Base-by-base conservation (phyloP, 805 yeast genomes). In the Trichomonascus vanleenenianus region DNA sequence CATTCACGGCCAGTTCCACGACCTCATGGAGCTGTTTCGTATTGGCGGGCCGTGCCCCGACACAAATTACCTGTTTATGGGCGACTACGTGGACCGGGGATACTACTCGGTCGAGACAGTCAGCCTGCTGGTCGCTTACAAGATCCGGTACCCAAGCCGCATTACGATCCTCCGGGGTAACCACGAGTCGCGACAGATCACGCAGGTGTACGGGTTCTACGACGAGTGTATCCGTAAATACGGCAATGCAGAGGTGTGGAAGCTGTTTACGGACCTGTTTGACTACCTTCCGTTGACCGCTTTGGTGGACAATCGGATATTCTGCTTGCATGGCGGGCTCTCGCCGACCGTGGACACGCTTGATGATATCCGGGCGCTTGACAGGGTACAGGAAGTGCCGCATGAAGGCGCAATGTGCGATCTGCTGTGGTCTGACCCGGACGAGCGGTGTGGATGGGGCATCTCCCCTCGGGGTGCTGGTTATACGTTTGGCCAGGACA, bases 341-440 rank as follows among this genome's bases (percentile, higher is more conserved):
- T 85, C 95, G 22, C 97, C 97, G 58, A 83, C 85, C 85, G 85
- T 88, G 64, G 95, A 86, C 66, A 81, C 94, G 27, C 79, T 88
- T 53, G 96, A 88, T 64, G 95, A 89, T 68, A 93, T 88, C 30
- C 76, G 96, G 62, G 93, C 83, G 58, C 72, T 88, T 55, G 87
- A 87, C 70, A 77, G 97, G 72, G 78, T 85, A 61, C 96, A 88
- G 68, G 97, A 88, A 69, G 96, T 89, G 40, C 97, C 97, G 35
- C 97, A 88, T 61, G 96, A 89, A 65, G 97, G 97, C 38, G 95
- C 96, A 51, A 87, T 89, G 96, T 89, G 96, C 69, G 97, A 89
- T 64, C 73, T 89, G 58, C 72, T 89, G 55, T 89, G 97, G 97
- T 85, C 95, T 2, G 97, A 89, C 66, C 97, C 97, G 25, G 97